phyloP scores from a whole-genome alignment of 148 eudicot genomes.

The Dianthus caryophyllus region DNA sequence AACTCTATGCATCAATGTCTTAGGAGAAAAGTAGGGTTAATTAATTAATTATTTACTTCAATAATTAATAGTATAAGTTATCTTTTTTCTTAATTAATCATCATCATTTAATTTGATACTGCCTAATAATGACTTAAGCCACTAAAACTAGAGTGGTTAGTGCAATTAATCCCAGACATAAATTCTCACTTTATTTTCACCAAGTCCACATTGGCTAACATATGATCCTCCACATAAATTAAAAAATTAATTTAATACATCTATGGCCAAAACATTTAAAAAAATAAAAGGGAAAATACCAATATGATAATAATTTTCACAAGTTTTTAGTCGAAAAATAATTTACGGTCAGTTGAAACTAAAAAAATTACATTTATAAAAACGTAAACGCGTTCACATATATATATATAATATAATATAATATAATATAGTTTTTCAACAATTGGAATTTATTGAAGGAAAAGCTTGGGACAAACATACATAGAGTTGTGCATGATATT shows the following conservation, averaged over 20 bases:
- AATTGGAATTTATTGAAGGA: not conserved
- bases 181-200: slow-evolving; percentile 22
- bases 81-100: not conserved
- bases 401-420: too few relatives aligned
- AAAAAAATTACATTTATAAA: too few relatives aligned
- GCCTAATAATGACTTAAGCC: slow-evolving; percentile 16
- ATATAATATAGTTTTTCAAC: too few relatives aligned
- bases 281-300: too few relatives aligned
- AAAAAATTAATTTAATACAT: not conserved
- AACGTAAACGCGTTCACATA: too few relatives aligned
- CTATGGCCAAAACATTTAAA: not conserved
- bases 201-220: slow-evolving; percentile 12
- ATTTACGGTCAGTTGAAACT: too few relatives aligned
- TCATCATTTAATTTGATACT: too few relatives aligned
- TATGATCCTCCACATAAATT: slow-evolving; percentile 6
- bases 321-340: too few relatives aligned
- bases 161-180: slow-evolving; percentile 15
- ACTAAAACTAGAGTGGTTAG: slow-evolving; percentile 7
- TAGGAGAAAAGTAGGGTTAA: not conserved
- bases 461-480: not conserved
- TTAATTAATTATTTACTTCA: not conserved
- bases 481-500: slow-evolving; percentile 20
- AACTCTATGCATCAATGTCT: slow-evolving; percentile 30
- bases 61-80: not conserved
- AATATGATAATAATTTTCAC: too few relatives aligned